phyloP scores from a whole-genome alignment of 441 rosid species.

The Erodium moschatum region DNA sequence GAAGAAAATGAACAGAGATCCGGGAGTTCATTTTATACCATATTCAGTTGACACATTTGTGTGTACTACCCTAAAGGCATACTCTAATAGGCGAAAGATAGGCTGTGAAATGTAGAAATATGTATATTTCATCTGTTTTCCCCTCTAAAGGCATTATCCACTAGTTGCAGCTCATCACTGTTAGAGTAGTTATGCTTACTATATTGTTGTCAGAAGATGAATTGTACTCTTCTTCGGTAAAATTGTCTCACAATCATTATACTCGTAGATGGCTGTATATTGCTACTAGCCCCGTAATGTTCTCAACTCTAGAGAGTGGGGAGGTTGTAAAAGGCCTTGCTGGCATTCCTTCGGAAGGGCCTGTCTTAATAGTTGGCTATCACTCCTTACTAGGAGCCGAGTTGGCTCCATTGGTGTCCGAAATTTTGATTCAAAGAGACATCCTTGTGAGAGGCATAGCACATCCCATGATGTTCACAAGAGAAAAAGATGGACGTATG shows the following conservation, averaged over 20 bases:
- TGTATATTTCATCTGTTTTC: too few relatives aligned
- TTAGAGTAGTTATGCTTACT: too few relatives aligned
- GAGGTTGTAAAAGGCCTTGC: slow-evolving; percentile 60
- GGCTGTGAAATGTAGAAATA: too few relatives aligned
- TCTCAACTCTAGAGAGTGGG: slow-evolving; percentile 71
- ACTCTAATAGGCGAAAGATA: too few relatives aligned
- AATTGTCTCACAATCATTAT: slow-evolving; percentile 2
- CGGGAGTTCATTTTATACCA: too few relatives aligned
- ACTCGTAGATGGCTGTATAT: slow-evolving; percentile 21
- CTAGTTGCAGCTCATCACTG: too few relatives aligned
- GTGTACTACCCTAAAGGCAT: too few relatives aligned
- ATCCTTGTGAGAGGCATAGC: slow-evolving; percentile 68
- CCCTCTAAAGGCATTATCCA: too few relatives aligned
- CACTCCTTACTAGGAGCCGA: slow-evolving; percentile 76
- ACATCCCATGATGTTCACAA: slow-evolving; percentile 56
- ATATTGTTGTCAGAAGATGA: neutral
- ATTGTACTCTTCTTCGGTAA: neutral
- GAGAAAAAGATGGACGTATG: slow-evolving; percentile 27
- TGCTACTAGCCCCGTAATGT: slow-evolving; percentile 53
- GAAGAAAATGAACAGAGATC: too few relatives aligned
- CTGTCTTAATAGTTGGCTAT: slow-evolving; percentile 74
- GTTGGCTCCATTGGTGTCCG: slow-evolving; percentile 36
- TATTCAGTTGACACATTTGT: too few relatives aligned
- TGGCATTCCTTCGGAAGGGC: slow-evolving; percentile 74
- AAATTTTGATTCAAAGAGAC: slow-evolving; percentile 47